Evolutionary conservation across 805 yeast species (phyloP).

Genomic region (Candida silvicultrix): DNA sequence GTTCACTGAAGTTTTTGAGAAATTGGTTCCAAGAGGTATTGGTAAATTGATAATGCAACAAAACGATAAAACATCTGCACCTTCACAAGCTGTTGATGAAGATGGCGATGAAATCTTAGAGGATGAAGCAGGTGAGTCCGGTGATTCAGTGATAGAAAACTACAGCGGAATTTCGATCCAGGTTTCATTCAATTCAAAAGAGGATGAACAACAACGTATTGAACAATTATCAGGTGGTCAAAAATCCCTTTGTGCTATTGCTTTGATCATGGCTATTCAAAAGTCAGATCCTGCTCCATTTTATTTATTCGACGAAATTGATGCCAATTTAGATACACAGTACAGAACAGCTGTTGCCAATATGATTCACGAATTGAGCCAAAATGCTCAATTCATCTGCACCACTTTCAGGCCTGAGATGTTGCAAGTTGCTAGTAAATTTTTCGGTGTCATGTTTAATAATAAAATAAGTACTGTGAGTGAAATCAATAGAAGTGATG

Average conservation of each 20-base stretch:
- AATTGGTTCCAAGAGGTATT: conserved; percentile 75
- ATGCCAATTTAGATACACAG: conserved; percentile 91
- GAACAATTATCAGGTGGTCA: conserved; percentile 97
- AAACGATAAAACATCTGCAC: conserved; percentile 4
- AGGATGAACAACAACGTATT: conserved; percentile 78
- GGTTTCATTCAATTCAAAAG: conserved; percentile 83
- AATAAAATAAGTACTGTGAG: conserved; percentile 76
- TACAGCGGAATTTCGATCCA: conserved; percentile 79
- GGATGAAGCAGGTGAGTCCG: conserved; percentile 15
- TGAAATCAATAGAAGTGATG: conserved; percentile 65
- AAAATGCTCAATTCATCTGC: conserved; percentile 83
- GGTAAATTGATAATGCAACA: conserved; percentile 65
- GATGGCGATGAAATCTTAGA: conserved; percentile 17
- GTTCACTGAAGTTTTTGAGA: conserved; percentile 69
- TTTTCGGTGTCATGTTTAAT: conserved; percentile 80
- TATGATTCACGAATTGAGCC: conserved; percentile 59
- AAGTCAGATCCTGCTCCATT: conserved; percentile 96
- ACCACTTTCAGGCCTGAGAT: conserved; percentile 95
- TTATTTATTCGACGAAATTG: conserved; percentile 92
- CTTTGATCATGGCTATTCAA: conserved; percentile 89
- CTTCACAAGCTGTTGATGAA: conserved; percentile 14
- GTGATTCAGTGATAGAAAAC: conserved; percentile 35
- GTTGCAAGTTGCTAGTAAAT: conserved; percentile 79
- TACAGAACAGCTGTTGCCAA: conserved; percentile 84
- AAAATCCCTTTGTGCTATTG: conserved; percentile 92